Evolutionary conservation across 371 early-diverging fungal genomes (phyloP), one percentile per base, ranked within the genome.

Genomic region (Rhizopus delemar): DNA sequence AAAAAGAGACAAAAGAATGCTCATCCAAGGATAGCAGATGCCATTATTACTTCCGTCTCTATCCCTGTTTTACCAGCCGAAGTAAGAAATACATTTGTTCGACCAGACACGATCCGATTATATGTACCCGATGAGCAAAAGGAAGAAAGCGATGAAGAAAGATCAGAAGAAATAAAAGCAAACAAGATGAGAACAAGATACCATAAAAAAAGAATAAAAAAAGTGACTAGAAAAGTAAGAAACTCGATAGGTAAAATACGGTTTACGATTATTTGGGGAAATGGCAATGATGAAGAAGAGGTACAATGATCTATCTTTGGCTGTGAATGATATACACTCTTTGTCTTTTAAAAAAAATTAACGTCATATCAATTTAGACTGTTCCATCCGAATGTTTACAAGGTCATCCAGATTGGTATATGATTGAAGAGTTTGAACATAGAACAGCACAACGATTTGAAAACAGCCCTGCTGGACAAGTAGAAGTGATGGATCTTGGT

Each of bases 81-180:
- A 9, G n/a, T 48, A 3, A 35, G 63, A 34, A 36, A 52, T 41
- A 31, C 46, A 16, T 67, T 56, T 49, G 45, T 36, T 31, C 36
- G 67, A 46, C 67, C 67, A 8, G 62, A 67, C 15, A 55, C 58
- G 2, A 39, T 62, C 29, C 38, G 46, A 15, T 39, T 59, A 8
- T 67, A 59, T 31, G 41, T 67, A 50, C 58, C 66, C 33, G 67
- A 67, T 43, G 59, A 58, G 13, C 62, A 67, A 8, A 28, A 15
- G 11, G 33, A 51, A 28, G 15, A 22, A 22, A 22, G 22, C 33
- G 67, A 67, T 43, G 59, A 58, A 16, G 67, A 67, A 8, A 28
- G 12, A 15, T 16, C 45, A 28, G 15, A 34, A 22, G 56, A 62
- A n/a, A 9, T 13, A 4, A 32, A 46, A 41, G 3, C 46, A 46